Percentiles rank a stretch among this genome's conserved stretches.
Conservation (phyloP, 2,329 filamentous ascomycete species). For the Fusarium pseudograminearum region DNA sequence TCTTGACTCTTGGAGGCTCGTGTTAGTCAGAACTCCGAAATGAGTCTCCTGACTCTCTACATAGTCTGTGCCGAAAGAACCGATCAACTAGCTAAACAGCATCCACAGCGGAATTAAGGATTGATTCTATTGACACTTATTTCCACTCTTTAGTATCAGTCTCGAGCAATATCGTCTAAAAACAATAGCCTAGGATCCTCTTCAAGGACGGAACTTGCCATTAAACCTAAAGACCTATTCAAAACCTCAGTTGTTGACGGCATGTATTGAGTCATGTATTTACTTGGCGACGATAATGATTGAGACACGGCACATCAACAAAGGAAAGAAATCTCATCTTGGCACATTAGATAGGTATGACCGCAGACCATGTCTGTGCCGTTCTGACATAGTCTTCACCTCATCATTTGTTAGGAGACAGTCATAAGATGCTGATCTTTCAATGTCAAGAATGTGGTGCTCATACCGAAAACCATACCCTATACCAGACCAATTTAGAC, state of each 20-base stretch:
- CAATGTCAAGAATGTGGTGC: background rate
- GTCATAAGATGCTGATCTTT: background rate
- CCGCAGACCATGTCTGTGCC: background rate
- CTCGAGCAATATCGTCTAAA: background rate
- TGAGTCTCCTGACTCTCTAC: slow-evolving; percentile 1
- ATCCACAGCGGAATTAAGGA: slow-evolving; percentile 4
- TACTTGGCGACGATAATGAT: background rate
- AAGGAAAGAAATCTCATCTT: background rate
- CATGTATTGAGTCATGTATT: background rate
- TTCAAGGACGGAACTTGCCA: background rate
- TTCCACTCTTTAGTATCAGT: background rate
- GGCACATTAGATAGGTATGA: background rate
- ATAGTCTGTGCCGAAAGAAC: background rate
- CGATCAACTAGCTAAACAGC: background rate
- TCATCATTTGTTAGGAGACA: background rate
- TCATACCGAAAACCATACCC: background rate
- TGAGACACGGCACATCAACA: background rate
- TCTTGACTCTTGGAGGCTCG: background rate
- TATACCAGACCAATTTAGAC: background rate
- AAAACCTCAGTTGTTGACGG: no score
- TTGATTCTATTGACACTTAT: background rate
- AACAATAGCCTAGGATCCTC: background rate
- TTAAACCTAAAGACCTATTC: background rate
- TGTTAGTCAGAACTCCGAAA: background rate
- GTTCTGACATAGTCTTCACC: no score